Evolutionary conservation across 2,329 filamentous ascomycete species (phyloP), one percentile per base, ranked within the genome.

Genomic region (Botrytis pseudocinerea): DNA sequence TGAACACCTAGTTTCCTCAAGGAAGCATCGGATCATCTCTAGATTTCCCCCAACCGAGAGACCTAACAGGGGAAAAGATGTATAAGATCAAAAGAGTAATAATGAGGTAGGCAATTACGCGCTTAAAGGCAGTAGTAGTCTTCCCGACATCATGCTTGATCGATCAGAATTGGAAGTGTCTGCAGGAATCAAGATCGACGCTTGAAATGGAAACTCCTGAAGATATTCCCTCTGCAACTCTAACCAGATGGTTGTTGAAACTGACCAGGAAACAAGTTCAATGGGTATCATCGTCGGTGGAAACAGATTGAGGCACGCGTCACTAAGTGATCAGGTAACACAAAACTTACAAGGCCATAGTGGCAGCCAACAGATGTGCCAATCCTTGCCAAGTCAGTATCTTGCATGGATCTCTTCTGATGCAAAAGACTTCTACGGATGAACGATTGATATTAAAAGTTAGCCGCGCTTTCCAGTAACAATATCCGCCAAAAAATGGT

Each of bases 401-500:
- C 32, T 51, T 48, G 32, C 32, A 25, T 16, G 44, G 28, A 18
- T 28, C 32, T 54, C 7, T 48, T n/a, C 12, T 6, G 10, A 9
- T 10, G 7, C 48, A 57, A 16, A 14, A 51, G 28, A 28, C 25
- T 22, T 40, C 40, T 68, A 10, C 35, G 40, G 25, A 68, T 54
- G 64, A 38, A n/a, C 10, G 28, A 35, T 48, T 20, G 22, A 35
- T 35, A 57, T 57, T 69, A 22, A 69, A 57, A 42, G 16, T 44
- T 57, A 69, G 38, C 65, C 65, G 65, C 65, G 48, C 20, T 69
- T 69, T 44, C 48, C 65, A 57, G 18, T n/a, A 42, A 44, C 28
- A 5, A 42, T n/a, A 42, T 35, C 65, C 35, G 10, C 48, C 38
- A 7, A 42, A 65, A 6, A 32, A 16, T 57, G 25, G 20, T 12